These are phyloP conservation scores for Ananas comosus DNA, from an alignment of 176 grass and related monocot species.

Conservation along the genomic window DNA sequence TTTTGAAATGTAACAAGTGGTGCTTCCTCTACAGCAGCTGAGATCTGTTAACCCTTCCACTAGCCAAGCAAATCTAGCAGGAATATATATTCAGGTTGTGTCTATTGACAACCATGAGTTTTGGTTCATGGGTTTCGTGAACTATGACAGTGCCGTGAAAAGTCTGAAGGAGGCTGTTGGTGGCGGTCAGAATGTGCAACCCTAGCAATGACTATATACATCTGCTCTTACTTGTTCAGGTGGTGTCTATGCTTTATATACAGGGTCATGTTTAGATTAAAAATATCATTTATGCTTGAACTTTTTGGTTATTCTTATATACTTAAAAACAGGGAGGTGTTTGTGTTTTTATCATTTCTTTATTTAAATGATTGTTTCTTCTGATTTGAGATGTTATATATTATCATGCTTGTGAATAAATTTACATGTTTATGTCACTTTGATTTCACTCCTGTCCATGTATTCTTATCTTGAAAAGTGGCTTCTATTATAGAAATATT, in stretches of 20 bases:
- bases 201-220: slow-evolving; percentile 26
- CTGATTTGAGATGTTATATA: not conserved
- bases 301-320: not conserved
- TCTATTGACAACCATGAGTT: slow-evolving; percentile 92
- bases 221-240: slow-evolving; percentile 14
- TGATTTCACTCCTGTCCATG: no score
- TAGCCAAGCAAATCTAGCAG: slow-evolving; percentile 60
- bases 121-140: slow-evolving; percentile 97
- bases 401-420: not conserved
- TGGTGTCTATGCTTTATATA: not conserved
- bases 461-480: no score
- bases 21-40: slow-evolving; percentile 65
- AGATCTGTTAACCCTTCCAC: slow-evolving; percentile 58
- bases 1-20: slow-evolving; percentile 35
- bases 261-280: not conserved
- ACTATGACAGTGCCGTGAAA: slow-evolving; percentile 85
- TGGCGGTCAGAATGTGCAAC: slow-evolving; percentile 28
- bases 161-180: slow-evolving; percentile 66
- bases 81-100: slow-evolving; percentile 91
- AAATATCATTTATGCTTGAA: not conserved
- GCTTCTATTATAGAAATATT: no score
- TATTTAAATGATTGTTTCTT: not conserved
- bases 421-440: not conserved
- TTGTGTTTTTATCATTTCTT: not conserved
- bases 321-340: slow-evolving; percentile 21